Evolutionary conservation across 192 early-diverging fungal genomes (phyloP).

Genomic region (Backusella liffmaniae): DNA sequence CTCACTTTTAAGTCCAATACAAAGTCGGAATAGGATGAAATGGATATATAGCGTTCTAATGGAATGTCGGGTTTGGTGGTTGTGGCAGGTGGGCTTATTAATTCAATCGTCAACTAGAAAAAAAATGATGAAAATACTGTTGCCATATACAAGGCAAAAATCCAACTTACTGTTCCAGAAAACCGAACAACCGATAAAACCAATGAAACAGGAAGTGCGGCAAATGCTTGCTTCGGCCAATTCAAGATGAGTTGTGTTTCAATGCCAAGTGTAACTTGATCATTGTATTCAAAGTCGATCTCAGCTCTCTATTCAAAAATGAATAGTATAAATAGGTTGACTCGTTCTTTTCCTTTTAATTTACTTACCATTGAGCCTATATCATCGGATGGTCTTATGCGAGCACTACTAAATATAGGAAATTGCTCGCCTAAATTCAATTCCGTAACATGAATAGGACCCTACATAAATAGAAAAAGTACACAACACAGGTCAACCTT

Average conservation of each 20-base stretch:
- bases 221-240: slow-evolving; percentile 89
- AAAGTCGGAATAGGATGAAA: slow-evolving; percentile 64
- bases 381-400: slow-evolving; percentile 52
- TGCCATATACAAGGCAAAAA: not conserved
- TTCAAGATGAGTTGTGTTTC: slow-evolving; percentile 93
- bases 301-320: slow-evolving; percentile 55
- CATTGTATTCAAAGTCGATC: slow-evolving; percentile 83
- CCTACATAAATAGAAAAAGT: slow-evolving; percentile 27
- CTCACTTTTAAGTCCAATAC: slow-evolving; percentile 85
- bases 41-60: slow-evolving; percentile 49
- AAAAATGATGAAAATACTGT: slow-evolving; percentile 8
- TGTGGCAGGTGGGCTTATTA: slow-evolving; percentile 34
- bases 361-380: slow-evolving; percentile 47
- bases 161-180: slow-evolving; percentile 73
- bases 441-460: slow-evolving; percentile 56
- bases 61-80: slow-evolving; percentile 26
- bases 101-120: slow-evolving; percentile 52
- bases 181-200: slow-evolving; percentile 84
- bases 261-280: slow-evolving; percentile 92
- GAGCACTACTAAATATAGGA: slow-evolving; percentile 54
- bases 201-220: slow-evolving; percentile 89
- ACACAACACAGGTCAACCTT: not conserved
- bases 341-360: not conserved
- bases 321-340: not conserved
- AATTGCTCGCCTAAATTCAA: slow-evolving; percentile 59